phyloP scores from a whole-genome alignment of 2,329 filamentous ascomycete genomes.

The Microcyclosporella mali region DNA sequence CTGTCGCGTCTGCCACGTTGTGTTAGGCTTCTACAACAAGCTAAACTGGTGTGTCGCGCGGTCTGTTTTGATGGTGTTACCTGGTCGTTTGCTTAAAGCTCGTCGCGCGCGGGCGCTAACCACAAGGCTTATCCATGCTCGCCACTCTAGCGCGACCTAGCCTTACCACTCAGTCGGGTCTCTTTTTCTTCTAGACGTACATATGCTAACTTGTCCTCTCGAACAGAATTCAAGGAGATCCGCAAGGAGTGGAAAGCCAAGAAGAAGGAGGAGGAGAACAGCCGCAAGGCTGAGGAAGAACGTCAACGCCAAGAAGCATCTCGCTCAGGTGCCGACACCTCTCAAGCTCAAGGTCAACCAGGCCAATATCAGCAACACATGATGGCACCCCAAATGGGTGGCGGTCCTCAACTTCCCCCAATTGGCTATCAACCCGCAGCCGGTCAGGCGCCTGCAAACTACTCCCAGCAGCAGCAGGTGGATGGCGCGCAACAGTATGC shows the following conservation, averaged over 20 bases:
- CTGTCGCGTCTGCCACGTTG: conserved; percentile 8
- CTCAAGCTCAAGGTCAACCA: conserved; percentile 43
- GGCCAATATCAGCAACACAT: conserved; percentile 42
- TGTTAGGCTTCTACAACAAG: conserved; percentile 13
- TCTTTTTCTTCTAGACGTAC: conserved; percentile 14
- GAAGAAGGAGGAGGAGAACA: conserved; percentile 96
- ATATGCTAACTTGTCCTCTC: conserved; percentile 33
- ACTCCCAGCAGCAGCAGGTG: conserved; percentile 41
- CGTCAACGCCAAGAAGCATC: conserved; percentile 62
- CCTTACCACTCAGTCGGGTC: conserved; percentile 19
- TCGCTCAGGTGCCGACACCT: conserved; percentile 49
- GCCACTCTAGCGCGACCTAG: conserved; percentile 28
- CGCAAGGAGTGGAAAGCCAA: conserved; percentile 98
- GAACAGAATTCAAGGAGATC: conserved; percentile 93
- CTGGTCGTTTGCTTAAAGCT: conserved; percentile 21
- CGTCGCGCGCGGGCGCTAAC: conserved; percentile 29
- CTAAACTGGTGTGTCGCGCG: conserved; percentile 6
- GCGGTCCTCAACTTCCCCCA: conserved; percentile 45
- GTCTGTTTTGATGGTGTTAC: conserved; percentile 16
- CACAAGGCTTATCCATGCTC: conserved; percentile 21
- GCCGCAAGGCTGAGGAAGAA: conserved; percentile 86
- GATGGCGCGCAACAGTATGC: conserved; percentile 47
- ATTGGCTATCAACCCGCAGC: conserved; percentile 47
- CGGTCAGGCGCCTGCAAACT: conserved; percentile 40
- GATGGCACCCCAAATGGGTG: conserved; percentile 41